Evolutionary conservation across 225 moss, liverwort and hornwort species (phyloP).

Genomic region (Ulota crispa): DNA sequence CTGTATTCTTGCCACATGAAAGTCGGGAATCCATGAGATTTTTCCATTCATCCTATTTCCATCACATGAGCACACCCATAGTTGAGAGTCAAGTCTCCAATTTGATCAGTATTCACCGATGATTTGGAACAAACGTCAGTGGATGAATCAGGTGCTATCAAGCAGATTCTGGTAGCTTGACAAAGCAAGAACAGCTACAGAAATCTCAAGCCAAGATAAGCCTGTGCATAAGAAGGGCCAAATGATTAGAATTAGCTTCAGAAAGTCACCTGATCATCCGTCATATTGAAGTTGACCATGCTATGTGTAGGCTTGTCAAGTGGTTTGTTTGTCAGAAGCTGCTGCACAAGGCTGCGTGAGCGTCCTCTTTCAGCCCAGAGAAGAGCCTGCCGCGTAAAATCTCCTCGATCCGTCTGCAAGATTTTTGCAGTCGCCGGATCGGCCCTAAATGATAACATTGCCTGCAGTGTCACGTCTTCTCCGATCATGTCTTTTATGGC

Average conservation of each 20-base stretch:
- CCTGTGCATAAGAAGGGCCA: neutral
- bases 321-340: conserved; percentile 14
- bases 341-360: conserved; percentile 28
- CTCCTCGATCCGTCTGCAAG: neutral
- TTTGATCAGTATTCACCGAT: neutral
- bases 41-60: conserved; percentile 9
- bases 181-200: neutral
- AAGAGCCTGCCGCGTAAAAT: conserved; percentile 11
- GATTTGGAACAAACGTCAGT: neutral
- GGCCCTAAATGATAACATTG: neutral
- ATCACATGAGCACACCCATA: neutral
- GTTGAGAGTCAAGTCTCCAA: neutral
- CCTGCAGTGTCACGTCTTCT: neutral
- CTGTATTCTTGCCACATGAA: conserved; percentile 27
- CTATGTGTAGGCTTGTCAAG: neutral
- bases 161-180: neutral
- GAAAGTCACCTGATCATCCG: conserved; percentile 20
- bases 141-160: neutral
- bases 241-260: neutral
- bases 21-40: conserved; percentile 1
- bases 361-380: conserved; percentile 32
- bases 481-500: neutral
- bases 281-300: conserved; percentile 5
- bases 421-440: neutral
- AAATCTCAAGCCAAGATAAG: neutral